Conservation (phyloP, 179 eudicot species). For the Heliamphora ciliata region DNA sequence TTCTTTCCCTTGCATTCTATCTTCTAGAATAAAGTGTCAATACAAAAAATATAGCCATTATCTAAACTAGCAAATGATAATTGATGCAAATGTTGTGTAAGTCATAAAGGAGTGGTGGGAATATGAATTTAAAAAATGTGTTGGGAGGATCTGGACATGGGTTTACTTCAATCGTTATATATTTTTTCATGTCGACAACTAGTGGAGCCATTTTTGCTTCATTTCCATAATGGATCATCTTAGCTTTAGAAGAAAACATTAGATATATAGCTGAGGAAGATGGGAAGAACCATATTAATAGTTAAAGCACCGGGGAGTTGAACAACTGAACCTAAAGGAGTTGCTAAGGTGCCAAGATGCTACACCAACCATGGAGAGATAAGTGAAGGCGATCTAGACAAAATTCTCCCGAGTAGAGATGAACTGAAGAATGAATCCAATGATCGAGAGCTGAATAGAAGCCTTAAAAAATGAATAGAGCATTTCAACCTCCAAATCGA, state of each 20-base stretch:
- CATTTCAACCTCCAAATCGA: slow-evolving; percentile 63
- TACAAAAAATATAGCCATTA: neutral
- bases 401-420: slow-evolving; percentile 51
- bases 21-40: neutral
- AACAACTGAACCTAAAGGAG: too few species aligned
- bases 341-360: too few species aligned
- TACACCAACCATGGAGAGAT: slow-evolving; percentile 71
- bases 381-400: slow-evolving; percentile 69
- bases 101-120: neutral
- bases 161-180: too few species aligned
- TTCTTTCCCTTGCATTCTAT: neutral
- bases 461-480: slow-evolving; percentile 61
- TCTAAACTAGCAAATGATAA: neutral
- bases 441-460: slow-evolving; percentile 70
- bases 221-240: too few species aligned
- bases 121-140: neutral
- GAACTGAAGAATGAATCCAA: slow-evolving; percentile 89
- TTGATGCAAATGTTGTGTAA: neutral
- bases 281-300: too few species aligned
- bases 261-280: too few species aligned
- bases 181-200: too few species aligned
- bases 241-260: too few species aligned
- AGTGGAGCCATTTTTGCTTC: too few species aligned
- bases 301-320: too few species aligned
- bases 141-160: too few species aligned